phyloP scores from a whole-genome alignment of 2,329 filamentous ascomycete genomes.

The Fusarium foetens region DNA sequence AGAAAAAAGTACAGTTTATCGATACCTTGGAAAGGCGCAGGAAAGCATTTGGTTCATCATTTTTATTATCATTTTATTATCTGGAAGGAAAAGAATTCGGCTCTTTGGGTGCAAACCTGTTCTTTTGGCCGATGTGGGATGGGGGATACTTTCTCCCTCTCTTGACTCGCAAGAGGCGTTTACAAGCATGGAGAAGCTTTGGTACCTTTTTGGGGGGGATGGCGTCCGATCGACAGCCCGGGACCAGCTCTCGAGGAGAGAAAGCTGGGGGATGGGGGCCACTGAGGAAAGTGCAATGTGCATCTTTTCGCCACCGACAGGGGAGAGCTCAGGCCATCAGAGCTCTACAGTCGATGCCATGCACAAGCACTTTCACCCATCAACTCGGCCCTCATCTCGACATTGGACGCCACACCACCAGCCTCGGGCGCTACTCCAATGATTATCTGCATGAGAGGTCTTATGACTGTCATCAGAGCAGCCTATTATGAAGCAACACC shows the following conservation, averaged over 20 bases:
- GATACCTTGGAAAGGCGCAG: conserved; percentile 33
- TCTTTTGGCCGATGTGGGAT: conserved; percentile 22
- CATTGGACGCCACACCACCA: conserved; percentile 38
- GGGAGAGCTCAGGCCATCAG: conserved; percentile 1
- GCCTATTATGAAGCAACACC: conserved; percentile 13
- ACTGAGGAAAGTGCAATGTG: conserved; percentile 12
- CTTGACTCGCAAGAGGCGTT: conserved; percentile 8
- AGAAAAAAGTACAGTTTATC: conserved; percentile 27
- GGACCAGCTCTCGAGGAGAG: conserved; percentile 4
- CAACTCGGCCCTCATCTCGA: not conserved
- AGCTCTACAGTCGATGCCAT: not conserved
- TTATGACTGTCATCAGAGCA: conserved; percentile 19
- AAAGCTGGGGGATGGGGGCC: conserved; percentile 10
- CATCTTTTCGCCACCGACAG: conserved; percentile 21
- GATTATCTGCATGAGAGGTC: conserved; percentile 22
- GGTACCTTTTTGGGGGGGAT: conserved; percentile 25
- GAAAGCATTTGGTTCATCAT: conserved; percentile 7
- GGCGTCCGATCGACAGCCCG: conserved; percentile 13
- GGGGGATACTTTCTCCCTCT: not conserved
- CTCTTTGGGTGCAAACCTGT: conserved; percentile 43
- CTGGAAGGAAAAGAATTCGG: conserved; percentile 39
- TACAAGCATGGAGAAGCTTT: conserved; percentile 3
- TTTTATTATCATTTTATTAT: conserved; percentile 9
- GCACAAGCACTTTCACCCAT: conserved; percentile 6
- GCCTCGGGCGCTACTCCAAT: conserved; percentile 14